Base-by-base conservation (phyloP, 2,329 filamentous ascomycete genomes). In the Talaromyces islandicus region DNA sequence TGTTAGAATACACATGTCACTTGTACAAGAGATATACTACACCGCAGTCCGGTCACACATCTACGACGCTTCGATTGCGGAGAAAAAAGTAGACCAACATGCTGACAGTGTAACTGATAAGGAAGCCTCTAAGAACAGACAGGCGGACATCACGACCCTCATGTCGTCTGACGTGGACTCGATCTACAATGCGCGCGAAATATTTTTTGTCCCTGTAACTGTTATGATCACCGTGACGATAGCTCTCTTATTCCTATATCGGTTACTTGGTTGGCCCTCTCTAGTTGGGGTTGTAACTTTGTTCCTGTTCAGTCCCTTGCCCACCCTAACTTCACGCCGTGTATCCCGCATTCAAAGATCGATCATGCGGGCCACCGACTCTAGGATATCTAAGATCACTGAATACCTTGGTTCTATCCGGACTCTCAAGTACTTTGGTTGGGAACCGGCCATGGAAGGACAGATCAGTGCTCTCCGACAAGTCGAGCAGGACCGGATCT, bases 351-450 rank as follows among this genome's bases (percentile, higher is more conserved):
- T 80, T 24, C 80, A 85, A 67, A 77, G 77, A 46, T 75, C 77
- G n/a, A 80, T 83, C 54, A 81, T 82, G 63, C 77, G 78, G 58
- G 80, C 82, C 24, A 83, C 85, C 54, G 83, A 86, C 66, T 75
- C 77, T 17, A 80, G 84, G 27, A 81, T 86, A 58, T 84, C 83
- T 1, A 77, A 83, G 21, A 79, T 85, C 19, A 81, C 82, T 0
- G 83, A 86, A 65, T 85, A 85, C 64, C 75, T 86, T 27, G 73
- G 78, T 27, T 84, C 83, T 7, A 85, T 86, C 59, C 78, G 81
- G 11, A 81, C 81, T 17, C 80, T 86, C 70, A 86, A 86, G 66
- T 85, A 85, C 64, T 85, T 86, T 68, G 81, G 81, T 2, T 86
- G 83, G 84, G 83, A 86, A 66, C 75, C 78, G 19, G 77, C 80